Evolutionary conservation across 2,329 filamentous ascomycete genomes (phyloP).

Genomic region (Zasmidium citrigriseum): DNA sequence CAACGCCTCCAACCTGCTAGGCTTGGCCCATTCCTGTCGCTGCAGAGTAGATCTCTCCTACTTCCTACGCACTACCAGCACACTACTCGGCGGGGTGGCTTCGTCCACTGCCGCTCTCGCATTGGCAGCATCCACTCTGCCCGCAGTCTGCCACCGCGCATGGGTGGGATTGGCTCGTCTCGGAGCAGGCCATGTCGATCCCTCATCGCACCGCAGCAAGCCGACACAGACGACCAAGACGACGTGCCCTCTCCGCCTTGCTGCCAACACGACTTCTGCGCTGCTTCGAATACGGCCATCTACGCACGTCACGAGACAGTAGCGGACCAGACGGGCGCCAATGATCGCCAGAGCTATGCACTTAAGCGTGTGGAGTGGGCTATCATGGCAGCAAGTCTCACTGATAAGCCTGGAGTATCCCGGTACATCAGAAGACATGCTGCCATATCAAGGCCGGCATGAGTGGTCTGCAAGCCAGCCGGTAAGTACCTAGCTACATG

Average conservation of each 20-base stretch:
- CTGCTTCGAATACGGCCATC: background rate
- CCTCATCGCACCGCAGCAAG: slow-evolving; percentile 6
- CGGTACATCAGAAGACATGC: background rate
- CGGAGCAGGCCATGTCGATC: background rate
- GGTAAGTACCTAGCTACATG: background rate
- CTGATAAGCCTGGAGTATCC: slow-evolving; percentile 6
- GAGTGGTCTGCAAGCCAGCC: background rate
- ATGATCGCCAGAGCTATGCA: slow-evolving; percentile 2
- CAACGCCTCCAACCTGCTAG: background rate
- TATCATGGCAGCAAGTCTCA: background rate
- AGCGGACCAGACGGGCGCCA: slow-evolving; percentile 1
- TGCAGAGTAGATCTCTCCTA: background rate
- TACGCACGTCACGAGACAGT: slow-evolving; percentile 8
- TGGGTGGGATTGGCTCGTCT: background rate
- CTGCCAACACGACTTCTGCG: background rate
- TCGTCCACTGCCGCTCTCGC: background rate
- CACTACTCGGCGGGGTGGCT: background rate
- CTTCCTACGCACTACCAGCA: background rate
- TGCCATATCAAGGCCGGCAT: background rate
- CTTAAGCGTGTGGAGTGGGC: background rate
- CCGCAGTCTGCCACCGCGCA: background rate
- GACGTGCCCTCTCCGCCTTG: background rate
- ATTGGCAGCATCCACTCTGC: background rate
- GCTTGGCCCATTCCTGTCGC: no score
- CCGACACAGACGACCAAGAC: no score